Evolutionary conservation across 2,329 filamentous ascomycete species (phyloP), one percentile per base, ranked within the genome.

Genomic region (Fusarium sp.): DNA sequence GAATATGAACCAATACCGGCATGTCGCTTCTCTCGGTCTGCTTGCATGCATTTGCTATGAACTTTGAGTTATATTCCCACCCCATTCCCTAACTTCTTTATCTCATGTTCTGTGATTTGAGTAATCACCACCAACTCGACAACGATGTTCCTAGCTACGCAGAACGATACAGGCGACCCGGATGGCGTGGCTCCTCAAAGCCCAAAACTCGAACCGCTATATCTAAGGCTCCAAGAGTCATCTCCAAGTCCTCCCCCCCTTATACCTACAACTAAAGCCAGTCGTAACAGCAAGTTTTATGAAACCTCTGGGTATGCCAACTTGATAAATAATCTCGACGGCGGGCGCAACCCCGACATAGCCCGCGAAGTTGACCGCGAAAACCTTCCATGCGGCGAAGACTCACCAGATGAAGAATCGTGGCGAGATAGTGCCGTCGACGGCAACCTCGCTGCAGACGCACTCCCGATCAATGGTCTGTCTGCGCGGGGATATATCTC

Each of bases 291-390:
- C 80, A 84, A 84, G 79, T 85, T 84, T 84, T 25, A 25, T 25
- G 5, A 82, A 84, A 89, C 83, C 75, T 88, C 88, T 78, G 89
- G 88, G 75, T 90, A 93, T 86, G 88, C 86, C 74, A 90, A 93
- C 71, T 85, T 95, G 80, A 86, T 95, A 70, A 82, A 84, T 62
- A 84, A 86, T 79, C 86, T 95, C 83, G 88, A 84, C 75, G 88
- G 85, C 77, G 89, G 90, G 76, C 89, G 90, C 77, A 85, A 85
- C 72, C 89, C 88, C 55, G 90, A 94, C 54, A 87, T 94, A 76
- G 90, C 91, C 63, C 83, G 82, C 71, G 78, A 82, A 76, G 91
- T 89, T 62, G 87, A 86, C 70, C 82, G 83, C 68, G 79, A 85
- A 71, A 85, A 88, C 25, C 83, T 93, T 52, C 84, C 85, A 83